These are phyloP conservation scores for Lentinula aciculospora DNA, from an alignment of 768 basidiomycete species.

Conservation along the genomic window DNA sequence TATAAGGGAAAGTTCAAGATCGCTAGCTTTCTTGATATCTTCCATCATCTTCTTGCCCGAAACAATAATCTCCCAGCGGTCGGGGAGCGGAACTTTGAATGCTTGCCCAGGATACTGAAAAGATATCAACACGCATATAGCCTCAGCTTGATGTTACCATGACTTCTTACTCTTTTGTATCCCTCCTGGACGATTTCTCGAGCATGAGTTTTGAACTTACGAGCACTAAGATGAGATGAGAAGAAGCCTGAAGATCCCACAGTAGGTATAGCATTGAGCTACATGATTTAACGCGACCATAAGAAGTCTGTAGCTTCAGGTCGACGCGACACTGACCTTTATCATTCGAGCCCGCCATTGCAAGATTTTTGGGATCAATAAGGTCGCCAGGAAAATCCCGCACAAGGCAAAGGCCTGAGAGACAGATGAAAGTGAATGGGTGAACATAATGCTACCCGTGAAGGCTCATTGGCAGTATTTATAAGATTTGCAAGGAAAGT, in stretches of 20 bases:
- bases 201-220: background rate
- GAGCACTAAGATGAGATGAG: background rate
- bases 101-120: constrained; percentile 5
- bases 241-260: constrained; percentile 9
- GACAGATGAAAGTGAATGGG: background rate
- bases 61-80: constrained; percentile 25
- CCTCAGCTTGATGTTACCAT: background rate
- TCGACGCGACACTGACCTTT: background rate
- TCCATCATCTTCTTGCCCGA: constrained; percentile 24
- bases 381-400: background rate
- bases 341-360: background rate
- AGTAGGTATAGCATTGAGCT: constrained; percentile 10
- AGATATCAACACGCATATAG: background rate
- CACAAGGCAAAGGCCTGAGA: background rate
- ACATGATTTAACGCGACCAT: background rate
- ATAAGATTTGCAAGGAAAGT: constrained; percentile 3
- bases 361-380: background rate
- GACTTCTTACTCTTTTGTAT: constrained; percentile 6
- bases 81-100: constrained; percentile 19
- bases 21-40: constrained; percentile 26
- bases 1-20: constrained; percentile 20
- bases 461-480: background rate
- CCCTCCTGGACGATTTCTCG: constrained; percentile 9
- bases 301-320: background rate
- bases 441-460: background rate